Evolutionary conservation across 169 alveolate species (phyloP), one percentile per base, ranked within the genome.

Genomic region (Prorocentrum cordatum): DNA sequence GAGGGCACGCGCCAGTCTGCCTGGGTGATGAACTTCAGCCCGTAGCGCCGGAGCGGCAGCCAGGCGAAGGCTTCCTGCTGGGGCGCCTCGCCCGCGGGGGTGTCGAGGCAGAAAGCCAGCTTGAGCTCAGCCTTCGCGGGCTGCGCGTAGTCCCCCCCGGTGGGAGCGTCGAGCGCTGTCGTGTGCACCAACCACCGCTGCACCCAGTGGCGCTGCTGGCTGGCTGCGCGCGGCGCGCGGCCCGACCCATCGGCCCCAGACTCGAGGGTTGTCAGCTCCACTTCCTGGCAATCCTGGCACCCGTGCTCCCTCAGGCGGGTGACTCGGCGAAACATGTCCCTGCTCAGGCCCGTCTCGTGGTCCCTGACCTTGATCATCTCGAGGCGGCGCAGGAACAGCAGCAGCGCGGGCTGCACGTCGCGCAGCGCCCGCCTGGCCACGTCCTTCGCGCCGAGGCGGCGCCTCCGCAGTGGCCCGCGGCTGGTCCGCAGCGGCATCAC

Each of bases 1-100:
- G 88, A 77, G 1, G 88, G 88, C 24, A 77, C 88, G 16, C 27
- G 10, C 88, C 88, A 77, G 36, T 77, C 88, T 14, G 88, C 79
- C 67, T 77, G 88, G 75, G 59, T 32, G 45, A 77, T n/a, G 32
- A 77, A 77, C 29, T 75, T 72, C n/a, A 77, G 33, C 7, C 88
- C 75, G 14, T 77, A 77, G 75, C 75, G 59, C 20, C 71, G 88
- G 45, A 77, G 36, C 32, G 88, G 88, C 50, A 77, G 75, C 88
- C 88, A 77, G 33, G 88, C 88, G n/a, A 59, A 59, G 47, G 71
- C 88, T 36, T 77, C 50, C 47, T 77, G 64, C 36, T 39, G 62
- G 36, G 36, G 36, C 42, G 16, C 12, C 4, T 6, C 45, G 68
- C 83, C 83, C 45, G 87, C 87, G 22, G 71, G 32, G 9, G 16